Percentiles rank a stretch among this genome's conserved stretches.
Conservation (phyloP, 371 early-diverging fungal genomes). For the Haplosporangium sp. region DNA sequence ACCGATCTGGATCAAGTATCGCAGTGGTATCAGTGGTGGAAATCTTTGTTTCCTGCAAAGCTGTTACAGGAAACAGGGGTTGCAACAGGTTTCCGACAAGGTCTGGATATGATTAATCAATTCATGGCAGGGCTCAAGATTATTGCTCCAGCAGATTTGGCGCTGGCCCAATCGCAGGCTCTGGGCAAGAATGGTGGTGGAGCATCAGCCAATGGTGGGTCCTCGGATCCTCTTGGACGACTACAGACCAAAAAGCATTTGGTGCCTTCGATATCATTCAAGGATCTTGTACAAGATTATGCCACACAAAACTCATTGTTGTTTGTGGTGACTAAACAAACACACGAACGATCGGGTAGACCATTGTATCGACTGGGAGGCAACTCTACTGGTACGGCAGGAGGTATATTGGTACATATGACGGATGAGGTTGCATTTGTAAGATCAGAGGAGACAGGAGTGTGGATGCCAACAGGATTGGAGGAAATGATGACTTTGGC, state of each 20-base stretch:
- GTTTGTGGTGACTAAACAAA: conserved; percentile 57
- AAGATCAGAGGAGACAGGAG: conserved; percentile 36
- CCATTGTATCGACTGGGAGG: conserved; percentile 62
- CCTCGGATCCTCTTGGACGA: conserved; percentile 22
- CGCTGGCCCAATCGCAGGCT: conserved; percentile 13
- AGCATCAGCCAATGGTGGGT: conserved; percentile 4
- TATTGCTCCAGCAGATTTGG: conserved; percentile 31
- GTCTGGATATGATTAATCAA: conserved; percentile 79
- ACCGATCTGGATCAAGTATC: conserved; percentile 74
- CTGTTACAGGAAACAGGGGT: conserved; percentile 57
- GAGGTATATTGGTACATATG: conserved; percentile 51
- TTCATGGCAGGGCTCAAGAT: conserved; percentile 45
- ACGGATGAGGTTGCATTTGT: conserved; percentile 54
- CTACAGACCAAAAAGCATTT: conserved; percentile 39
- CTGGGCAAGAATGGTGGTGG: not conserved
- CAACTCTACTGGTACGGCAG: conserved; percentile 48
- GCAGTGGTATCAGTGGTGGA: conserved; percentile 87
- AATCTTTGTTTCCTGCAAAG: conserved; percentile 65
- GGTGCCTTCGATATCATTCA: conserved; percentile 54
- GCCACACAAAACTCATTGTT: conserved; percentile 58
- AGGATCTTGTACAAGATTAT: conserved; percentile 61
- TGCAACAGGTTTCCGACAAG: conserved; percentile 67
- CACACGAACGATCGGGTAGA: conserved; percentile 59
- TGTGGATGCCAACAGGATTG: conserved; percentile 43
- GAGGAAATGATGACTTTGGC: conserved; percentile 51